Evolutionary conservation across 2,329 filamentous ascomycete genomes (phyloP).

Genomic region (Lasiodiplodia theobromae): DNA sequence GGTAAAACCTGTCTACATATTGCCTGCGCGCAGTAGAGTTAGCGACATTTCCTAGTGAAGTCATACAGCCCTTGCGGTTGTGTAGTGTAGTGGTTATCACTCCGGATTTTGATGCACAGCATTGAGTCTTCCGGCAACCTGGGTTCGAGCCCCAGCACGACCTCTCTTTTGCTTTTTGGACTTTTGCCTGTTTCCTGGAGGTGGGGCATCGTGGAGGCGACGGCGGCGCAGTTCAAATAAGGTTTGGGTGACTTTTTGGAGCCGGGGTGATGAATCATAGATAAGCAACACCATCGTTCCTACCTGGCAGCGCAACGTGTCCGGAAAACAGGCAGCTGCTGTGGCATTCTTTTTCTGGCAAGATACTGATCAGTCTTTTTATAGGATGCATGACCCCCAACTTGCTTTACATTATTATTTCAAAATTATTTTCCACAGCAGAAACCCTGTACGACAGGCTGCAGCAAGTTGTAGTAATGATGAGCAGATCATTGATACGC

Average conservation of each 20-base stretch:
- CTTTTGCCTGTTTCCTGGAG: not conserved
- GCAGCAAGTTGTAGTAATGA: too few relatives aligned
- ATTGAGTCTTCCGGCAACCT: constrained; percentile 19
- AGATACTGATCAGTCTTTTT: too few relatives aligned
- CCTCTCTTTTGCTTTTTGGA: not conserved
- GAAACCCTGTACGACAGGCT: too few relatives aligned
- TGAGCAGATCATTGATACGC: too few relatives aligned
- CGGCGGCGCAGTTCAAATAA: not conserved
- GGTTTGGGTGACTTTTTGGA: not conserved
- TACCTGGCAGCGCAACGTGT: not conserved
- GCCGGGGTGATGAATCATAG: not conserved
- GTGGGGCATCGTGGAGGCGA: not conserved
- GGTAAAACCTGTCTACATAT: fast-evolving
- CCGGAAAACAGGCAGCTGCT: too few relatives aligned
- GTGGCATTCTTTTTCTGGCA: too few relatives aligned
- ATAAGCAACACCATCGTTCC: not conserved
- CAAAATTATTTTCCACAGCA: too few relatives aligned
- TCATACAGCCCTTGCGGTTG: not conserved
- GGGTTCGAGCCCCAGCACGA: constrained; percentile 26
- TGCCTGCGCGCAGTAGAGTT: fast-evolving
- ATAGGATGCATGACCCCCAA: too few relatives aligned
- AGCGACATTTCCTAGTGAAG: not conserved
- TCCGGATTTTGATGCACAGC: constrained; percentile 21
- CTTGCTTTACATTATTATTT: too few relatives aligned
- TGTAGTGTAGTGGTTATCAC: constrained; percentile 27